These are phyloP conservation scores for Fusarium fracticaudum DNA, from an alignment of 2,329 filamentous ascomycete species.

Conservation along the genomic window DNA sequence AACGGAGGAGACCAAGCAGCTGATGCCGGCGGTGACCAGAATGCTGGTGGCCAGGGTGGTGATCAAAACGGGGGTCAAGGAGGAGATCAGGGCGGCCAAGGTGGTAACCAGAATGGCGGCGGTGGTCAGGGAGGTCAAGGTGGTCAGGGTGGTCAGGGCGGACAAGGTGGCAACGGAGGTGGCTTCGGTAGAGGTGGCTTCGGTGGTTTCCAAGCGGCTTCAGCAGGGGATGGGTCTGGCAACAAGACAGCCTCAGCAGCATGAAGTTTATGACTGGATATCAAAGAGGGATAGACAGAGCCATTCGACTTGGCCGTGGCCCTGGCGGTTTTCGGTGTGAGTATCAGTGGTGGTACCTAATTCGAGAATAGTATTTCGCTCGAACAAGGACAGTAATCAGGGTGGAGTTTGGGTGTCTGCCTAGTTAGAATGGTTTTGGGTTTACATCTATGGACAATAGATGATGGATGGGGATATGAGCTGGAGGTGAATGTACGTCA, in stretches of 20 bases:
- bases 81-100: slow-evolving; percentile 19
- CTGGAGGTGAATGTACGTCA: slow-evolving; percentile 16
- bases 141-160: slow-evolving; percentile 3
- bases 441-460: slow-evolving; percentile 16
- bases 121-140: background rate
- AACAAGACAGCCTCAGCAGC: slow-evolving; percentile 19
- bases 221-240: slow-evolving; percentile 16
- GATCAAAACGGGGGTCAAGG: slow-evolving; percentile 25
- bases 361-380: slow-evolving; percentile 49
- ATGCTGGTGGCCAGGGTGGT: background rate
- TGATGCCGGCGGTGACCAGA: background rate
- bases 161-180: slow-evolving; percentile 11
- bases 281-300: slow-evolving; percentile 42
- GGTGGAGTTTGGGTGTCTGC: slow-evolving; percentile 18
- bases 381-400: slow-evolving; percentile 54
- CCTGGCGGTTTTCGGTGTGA: slow-evolving; percentile 59
- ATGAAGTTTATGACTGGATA: slow-evolving; percentile 27
- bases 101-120: background rate
- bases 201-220: slow-evolving; percentile 31
- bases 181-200: slow-evolving; percentile 1
- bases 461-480: slow-evolving; percentile 10
- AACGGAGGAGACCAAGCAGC: background rate
- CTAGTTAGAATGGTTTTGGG: slow-evolving; percentile 24
- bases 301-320: slow-evolving; percentile 59
- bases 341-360: slow-evolving; percentile 62